Base-by-base conservation (phyloP, 208 protist genomes). In the Leishmania arabica region DNA sequence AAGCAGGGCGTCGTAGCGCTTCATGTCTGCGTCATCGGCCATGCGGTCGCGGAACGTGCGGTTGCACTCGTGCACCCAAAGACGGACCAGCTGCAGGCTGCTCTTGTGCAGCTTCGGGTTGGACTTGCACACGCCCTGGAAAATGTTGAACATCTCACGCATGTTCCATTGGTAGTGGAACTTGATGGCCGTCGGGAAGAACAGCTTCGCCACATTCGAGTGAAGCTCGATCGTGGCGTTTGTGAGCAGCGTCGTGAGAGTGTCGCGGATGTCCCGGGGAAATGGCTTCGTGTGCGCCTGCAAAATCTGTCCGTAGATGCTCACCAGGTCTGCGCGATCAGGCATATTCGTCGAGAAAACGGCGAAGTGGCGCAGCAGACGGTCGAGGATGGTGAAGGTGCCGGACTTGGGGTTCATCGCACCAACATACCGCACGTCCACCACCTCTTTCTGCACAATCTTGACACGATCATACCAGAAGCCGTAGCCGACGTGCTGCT, bases 91-190 rank as follows among this genome's bases (percentile, higher is more conserved):
- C 64, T 96, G 84, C 58, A 95, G 64, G 64, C 86, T 88, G 37
- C 84, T 94, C 11, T 89, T 96, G 86, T 99, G 95, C 15, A 96
- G 74, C 82, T 97, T 97, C n/a, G 86, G 87, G 84, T 91, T 92
- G 51, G 94, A 92, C 84, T 98, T 97, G 80, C 95, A 98, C 49
- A 99, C 83, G 69, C 97, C 97, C 82, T 99, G 97, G 80, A 99
- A 98, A 68, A 99, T 96, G 87, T 98, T 98, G 80, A 98, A 98
- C 84, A 99, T 96, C 81, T 99, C 99, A 49, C 99, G 91, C 89
- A 99, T 97, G 90, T 99, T 99, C 97, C 99, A 99, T 80, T 99
- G 93, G 89, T 99, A 99, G 87, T 99, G 99, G 91, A 99, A 99
- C 87, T 99, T 99, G 80, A 99, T 93, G 56, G 99, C 98, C 1